phyloP scores from a whole-genome alignment of 768 basidiomycete genomes.

The Tephrocybe sp. region DNA sequence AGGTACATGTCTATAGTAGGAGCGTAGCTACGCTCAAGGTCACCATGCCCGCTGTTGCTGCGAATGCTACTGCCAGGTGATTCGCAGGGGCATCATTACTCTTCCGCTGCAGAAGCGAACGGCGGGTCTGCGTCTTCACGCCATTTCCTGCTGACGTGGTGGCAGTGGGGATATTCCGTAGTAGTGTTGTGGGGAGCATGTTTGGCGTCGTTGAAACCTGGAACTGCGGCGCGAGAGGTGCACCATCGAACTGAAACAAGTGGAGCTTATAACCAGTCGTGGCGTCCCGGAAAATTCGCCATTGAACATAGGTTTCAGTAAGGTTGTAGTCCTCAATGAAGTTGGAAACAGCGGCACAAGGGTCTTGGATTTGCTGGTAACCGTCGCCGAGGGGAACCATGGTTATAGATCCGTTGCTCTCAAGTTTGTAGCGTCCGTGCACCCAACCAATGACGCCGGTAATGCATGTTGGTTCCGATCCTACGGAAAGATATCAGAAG shows the following conservation, averaged over 20 bases:
- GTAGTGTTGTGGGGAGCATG: conserved; percentile 76
- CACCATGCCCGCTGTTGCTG: conserved; percentile 29
- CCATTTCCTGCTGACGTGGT: conserved; percentile 21
- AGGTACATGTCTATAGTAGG: conserved; percentile 29
- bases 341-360: conserved; percentile 86
- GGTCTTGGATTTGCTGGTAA: conserved; percentile 92
- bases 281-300: conserved; percentile 75
- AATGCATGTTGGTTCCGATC: conserved; percentile 84
- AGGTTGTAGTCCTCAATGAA: conserved; percentile 83
- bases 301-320: conserved; percentile 62
- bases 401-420: conserved; percentile 78
- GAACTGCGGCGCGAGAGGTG: conserved; percentile 72
- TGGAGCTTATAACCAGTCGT: conserved; percentile 66
- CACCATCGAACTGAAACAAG: conserved; percentile 76
- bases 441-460: conserved; percentile 87
- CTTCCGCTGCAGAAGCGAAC: conserved; percentile 19
- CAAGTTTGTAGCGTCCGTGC: conserved; percentile 75
- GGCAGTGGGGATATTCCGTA: conserved; percentile 51
- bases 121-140: conserved; percentile 19
- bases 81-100: conserved; percentile 24
- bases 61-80: conserved; percentile 23
- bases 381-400: conserved; percentile 82
- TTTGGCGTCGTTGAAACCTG: conserved; percentile 69
- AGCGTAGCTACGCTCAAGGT: conserved; percentile 27
- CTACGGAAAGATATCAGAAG: conserved; percentile 34